These are phyloP conservation scores for Pyrenophora teres DNA, from an alignment of 2,329 filamentous ascomycete species.

Conservation along the genomic window DNA sequence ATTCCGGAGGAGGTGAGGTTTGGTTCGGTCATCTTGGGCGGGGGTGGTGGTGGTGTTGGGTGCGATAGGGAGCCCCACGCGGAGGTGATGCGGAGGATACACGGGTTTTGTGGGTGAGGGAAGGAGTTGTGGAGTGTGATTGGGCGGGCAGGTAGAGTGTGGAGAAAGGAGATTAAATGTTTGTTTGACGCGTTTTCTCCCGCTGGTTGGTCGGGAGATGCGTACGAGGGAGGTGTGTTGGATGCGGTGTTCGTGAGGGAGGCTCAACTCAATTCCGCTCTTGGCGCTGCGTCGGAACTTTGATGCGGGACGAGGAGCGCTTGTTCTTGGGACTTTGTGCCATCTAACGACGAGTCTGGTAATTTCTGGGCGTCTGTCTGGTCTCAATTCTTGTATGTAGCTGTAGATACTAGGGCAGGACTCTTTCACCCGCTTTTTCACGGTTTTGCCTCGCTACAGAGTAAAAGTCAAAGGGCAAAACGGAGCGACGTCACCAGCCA, in stretches of 20 bases:
- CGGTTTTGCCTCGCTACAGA: not conserved
- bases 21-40: conserved; percentile 21
- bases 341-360: no score
- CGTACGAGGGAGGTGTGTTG: conserved; percentile 17
- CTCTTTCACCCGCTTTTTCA: not conserved
- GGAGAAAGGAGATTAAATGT: no score
- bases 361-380: no score
- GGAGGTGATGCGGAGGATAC: conserved; percentile 15
- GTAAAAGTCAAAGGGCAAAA: not conserved
- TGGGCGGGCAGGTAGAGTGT: not conserved
- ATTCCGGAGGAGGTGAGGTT: conserved; percentile 73
- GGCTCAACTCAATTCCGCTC: conserved; percentile 20
- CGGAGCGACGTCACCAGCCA: conserved; percentile 13
- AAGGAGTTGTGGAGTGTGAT: not conserved
- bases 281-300: conserved; percentile 21
- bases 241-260: conserved; percentile 24
- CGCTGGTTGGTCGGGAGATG: not conserved
- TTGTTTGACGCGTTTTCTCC: not conserved
- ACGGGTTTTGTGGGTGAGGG: not conserved
- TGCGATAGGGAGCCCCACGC: conserved; percentile 9
- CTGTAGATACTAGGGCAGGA: not conserved
- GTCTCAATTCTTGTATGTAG: no score
- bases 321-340: no score
- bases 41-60: not conserved
- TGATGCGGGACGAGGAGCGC: not conserved